These are phyloP conservation scores for Datisca glomerata DNA, from an alignment of 306 rosid genomes.

Conservation along the genomic window DNA sequence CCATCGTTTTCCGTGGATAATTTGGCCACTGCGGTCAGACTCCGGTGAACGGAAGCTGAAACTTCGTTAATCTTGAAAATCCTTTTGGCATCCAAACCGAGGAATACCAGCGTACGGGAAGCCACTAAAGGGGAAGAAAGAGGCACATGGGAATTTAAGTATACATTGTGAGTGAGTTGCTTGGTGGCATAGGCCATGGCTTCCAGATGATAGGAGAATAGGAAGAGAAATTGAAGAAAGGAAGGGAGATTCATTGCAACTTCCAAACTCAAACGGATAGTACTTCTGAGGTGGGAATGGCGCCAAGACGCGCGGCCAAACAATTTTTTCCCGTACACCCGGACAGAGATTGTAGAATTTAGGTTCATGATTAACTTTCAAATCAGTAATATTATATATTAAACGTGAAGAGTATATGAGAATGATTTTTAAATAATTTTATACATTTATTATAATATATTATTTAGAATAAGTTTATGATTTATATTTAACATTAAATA, in stretches of 20 bases:
- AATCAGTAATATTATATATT: too few relatives aligned
- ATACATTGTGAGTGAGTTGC: conserved; percentile 15
- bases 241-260: neutral
- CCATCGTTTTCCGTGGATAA: conserved; percentile 30
- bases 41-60: conserved; percentile 8
- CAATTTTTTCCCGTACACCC: too few relatives aligned
- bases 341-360: too few relatives aligned
- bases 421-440: too few relatives aligned
- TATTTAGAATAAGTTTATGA: too few relatives aligned
- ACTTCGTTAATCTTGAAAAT: conserved; percentile 12
- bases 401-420: too few relatives aligned
- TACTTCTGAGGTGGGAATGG: conserved; percentile 10
- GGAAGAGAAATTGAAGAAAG: neutral
- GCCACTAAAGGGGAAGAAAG: conserved; percentile 14
- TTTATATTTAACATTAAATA: too few relatives aligned
- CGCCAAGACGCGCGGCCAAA: too few relatives aligned
- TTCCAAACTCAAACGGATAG: neutral
- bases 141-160: conserved; percentile 13
- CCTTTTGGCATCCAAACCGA: neutral
- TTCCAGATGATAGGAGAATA: neutral
- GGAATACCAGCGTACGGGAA: conserved; percentile 9
- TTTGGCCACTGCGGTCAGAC: conserved; percentile 11
- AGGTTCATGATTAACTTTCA: too few relatives aligned
- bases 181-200: conserved; percentile 36
- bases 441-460: too few relatives aligned